Conservation (phyloP, 257 asterid genomes). For the Jaltomata sinuosa region DNA sequence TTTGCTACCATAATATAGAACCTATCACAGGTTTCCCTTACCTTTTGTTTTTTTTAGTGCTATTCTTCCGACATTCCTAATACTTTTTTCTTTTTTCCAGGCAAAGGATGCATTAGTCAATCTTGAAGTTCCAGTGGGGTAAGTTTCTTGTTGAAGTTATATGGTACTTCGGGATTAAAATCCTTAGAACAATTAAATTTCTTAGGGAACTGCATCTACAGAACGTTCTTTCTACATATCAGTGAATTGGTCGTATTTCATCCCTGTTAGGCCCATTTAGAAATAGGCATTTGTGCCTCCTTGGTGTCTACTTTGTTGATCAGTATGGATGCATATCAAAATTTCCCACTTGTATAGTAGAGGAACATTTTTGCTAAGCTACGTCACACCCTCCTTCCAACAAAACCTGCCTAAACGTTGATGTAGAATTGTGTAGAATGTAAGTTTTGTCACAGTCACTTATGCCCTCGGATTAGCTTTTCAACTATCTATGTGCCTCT, state of each 20-base stretch:
- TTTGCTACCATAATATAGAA: neutral
- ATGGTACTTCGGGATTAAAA: neutral
- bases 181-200: neutral
- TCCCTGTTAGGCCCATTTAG: neutral
- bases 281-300: neutral
- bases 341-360: neutral
- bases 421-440: neutral
- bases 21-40: neutral
- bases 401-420: neutral
- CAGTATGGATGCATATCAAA: neutral
- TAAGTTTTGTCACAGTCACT: neutral
- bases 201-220: neutral
- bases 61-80: neutral
- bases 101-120: slow-evolving; percentile 62
- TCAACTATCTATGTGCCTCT: neutral
- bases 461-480: neutral
- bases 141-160: slow-evolving; percentile 11
- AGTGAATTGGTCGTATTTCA: neutral
- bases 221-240: neutral
- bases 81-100: slow-evolving; percentile 23
- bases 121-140: slow-evolving; percentile 95
- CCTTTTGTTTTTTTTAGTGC: neutral
- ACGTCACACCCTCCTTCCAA: neutral
- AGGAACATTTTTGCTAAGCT: neutral
- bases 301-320: neutral